Evolutionary conservation across 257 asterid genomes (phyloP), one percentile per base, ranked within the genome.

Genomic region (Nicotiana attenuata): DNA sequence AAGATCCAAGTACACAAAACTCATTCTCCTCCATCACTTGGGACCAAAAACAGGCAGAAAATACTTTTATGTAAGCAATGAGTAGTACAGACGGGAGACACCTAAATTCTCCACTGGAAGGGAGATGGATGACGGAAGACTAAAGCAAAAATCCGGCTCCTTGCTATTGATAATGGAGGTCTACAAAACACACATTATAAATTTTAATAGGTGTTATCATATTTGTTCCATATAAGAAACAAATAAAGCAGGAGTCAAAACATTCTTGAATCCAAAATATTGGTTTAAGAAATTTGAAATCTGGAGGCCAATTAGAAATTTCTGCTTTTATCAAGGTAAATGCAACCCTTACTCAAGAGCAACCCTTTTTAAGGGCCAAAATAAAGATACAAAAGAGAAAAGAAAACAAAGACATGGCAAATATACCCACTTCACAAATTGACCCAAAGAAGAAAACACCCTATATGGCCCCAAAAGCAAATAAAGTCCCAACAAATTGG

Each of bases 381-480:
- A 7, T 47, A 73, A 13, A 73, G 78, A 47, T 73, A 47, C 35
- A 73, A 13, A 73, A 47, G 78, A 73, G 19, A 15, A 22, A 14
- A 56, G 63, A 56, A 56, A 56, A 56, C 63, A 56, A 6, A 14
- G 28, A 15, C 61, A 47, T 45, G 7, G 8, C 7, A 45, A 45
- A 14, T 47, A 47, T 35, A 73, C 61, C 7, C 78, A 45, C 20
- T 71, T 71, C 22, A 41, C 6, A 13, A 45, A 47, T 47, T 24
- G 22, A 47, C 22, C 61, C 7, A 47, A 15, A 71, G 77, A 69
- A 45, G 38, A 56, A 71, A 47, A 71, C 78, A 14, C 14, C 60
- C 20, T 71, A 22, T 71, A 50, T 71, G 78, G 24, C 38, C 38
- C 38, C 78, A 73, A 22, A 73, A 73, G 78, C 78, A 47, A 47